Percentiles rank a stretch among this genome's conserved stretches.
phyloP scores from a whole-genome alignment of 805 yeast species.

The Pichia deserticola region DNA sequence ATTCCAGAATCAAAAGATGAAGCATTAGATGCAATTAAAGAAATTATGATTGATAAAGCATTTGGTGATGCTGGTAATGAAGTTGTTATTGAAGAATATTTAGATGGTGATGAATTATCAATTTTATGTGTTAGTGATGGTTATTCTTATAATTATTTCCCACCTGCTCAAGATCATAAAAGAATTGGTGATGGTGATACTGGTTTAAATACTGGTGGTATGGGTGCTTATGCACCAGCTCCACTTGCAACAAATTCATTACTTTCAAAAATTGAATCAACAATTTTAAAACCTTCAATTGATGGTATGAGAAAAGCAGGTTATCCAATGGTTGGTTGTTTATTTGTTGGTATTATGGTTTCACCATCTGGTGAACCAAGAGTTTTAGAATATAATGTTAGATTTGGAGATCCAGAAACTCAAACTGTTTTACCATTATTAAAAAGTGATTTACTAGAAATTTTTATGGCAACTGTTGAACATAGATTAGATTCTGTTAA shows the following conservation, averaged over 20 bases:
- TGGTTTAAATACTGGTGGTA: slow-evolving; percentile 97
- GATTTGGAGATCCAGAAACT: slow-evolving; percentile 99
- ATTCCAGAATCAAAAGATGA: slow-evolving; percentile 81
- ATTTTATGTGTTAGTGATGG: slow-evolving; percentile 92
- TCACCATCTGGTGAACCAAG: slow-evolving; percentile 77
- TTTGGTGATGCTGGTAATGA: slow-evolving; percentile 94
- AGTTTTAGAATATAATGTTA: slow-evolving; percentile 92
- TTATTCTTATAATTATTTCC: slow-evolving; percentile 80
- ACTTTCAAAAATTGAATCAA: slow-evolving; percentile 58
- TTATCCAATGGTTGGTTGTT: slow-evolving; percentile 88
- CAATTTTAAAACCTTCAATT: slow-evolving; percentile 84
- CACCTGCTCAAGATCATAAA: slow-evolving; percentile 98
- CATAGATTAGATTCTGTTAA: slow-evolving; percentile 83
- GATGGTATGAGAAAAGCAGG: slow-evolving; percentile 96
- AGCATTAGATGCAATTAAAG: slow-evolving; percentile 75
- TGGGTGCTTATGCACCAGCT: slow-evolving; percentile 99
- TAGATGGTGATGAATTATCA: slow-evolving; percentile 95
- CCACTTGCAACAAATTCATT: slow-evolving; percentile 83
- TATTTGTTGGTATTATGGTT: slow-evolving; percentile 93
- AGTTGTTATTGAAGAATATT: slow-evolving; percentile 90
- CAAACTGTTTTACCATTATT: slow-evolving; percentile 91
- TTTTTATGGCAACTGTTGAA: slow-evolving; percentile 89
- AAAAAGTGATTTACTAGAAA: slow-evolving; percentile 86
- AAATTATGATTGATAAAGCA: slow-evolving; percentile 81
- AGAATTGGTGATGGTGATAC: slow-evolving; percentile 88